These are phyloP conservation scores for Pontederia paniculata DNA, from an alignment of 176 grass and related monocot genomes.

Conservation along the genomic window DNA sequence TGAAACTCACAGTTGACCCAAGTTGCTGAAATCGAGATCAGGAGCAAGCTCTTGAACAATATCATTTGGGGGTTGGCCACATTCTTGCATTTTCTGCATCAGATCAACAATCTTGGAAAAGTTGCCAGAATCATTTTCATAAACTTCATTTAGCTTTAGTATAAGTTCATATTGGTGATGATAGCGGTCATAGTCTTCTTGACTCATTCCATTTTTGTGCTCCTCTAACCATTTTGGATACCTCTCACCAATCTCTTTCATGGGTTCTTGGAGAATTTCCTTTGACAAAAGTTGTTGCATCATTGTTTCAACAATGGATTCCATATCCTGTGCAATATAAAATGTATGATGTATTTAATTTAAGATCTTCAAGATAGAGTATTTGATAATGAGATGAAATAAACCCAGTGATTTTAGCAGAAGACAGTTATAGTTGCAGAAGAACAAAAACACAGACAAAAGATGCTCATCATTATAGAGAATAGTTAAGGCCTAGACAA, in stretches of 20 bases:
- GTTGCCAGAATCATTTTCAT: constrained; percentile 81
- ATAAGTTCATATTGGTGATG: constrained; percentile 66
- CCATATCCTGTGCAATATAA: constrained; percentile 50
- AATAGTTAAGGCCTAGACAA: too few species aligned
- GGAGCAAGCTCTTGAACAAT: constrained; percentile 83
- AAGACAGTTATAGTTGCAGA: too few species aligned
- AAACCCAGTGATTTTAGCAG: too few species aligned
- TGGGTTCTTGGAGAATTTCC: constrained; percentile 92
- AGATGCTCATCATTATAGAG: too few species aligned
- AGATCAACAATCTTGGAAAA: constrained; percentile 73
- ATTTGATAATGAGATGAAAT: too few species aligned
- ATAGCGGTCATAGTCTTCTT: constrained; percentile 71
- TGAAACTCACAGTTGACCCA: constrained; percentile 75
- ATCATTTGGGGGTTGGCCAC: constrained; percentile 87
- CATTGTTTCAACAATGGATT: constrained; percentile 94
- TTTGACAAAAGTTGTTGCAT: constrained; percentile 95
- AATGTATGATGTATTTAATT: neutral
- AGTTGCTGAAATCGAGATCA: constrained; percentile 68
- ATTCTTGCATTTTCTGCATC: constrained; percentile 99
- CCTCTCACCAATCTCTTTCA: constrained; percentile 90
- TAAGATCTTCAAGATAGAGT: too few species aligned
- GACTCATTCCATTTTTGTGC: constrained; percentile 57
- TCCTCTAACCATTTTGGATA: constrained; percentile 92
- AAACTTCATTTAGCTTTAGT: constrained; percentile 62
- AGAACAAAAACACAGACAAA: too few species aligned